Evolutionary conservation across 108 stramenopile genomes (phyloP).

Genomic region (Licmophora abbreviata): DNA sequence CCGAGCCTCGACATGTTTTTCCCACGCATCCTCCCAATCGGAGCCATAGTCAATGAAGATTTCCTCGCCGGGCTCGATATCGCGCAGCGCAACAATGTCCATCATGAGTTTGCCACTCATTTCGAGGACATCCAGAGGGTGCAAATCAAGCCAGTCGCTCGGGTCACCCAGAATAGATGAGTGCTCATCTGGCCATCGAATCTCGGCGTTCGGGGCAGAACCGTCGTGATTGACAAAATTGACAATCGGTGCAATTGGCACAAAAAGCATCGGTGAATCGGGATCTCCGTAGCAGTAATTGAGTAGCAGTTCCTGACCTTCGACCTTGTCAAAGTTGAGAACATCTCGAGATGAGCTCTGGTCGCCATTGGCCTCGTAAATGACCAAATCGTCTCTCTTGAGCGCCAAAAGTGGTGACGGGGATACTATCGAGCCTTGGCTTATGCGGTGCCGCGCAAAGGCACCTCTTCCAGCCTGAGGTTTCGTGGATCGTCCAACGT

Average conservation of each 20-base stretch:
- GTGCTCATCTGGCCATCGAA: constrained; percentile 26
- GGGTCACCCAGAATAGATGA: no score
- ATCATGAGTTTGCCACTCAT: constrained; percentile 13
- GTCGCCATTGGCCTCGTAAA: constrained; percentile 4
- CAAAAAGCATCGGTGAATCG: constrained; percentile 46
- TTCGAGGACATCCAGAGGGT: constrained; percentile 5
- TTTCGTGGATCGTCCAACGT: constrained; percentile 4
- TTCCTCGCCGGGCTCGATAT: constrained; percentile 62
- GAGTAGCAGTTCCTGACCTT: constrained; percentile 29
- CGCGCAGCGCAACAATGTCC: constrained; percentile 27
- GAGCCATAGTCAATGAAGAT: constrained; percentile 66
- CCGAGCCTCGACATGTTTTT: constrained; percentile 40
- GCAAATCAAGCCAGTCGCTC: neutral
- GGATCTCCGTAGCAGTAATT: constrained; percentile 68
- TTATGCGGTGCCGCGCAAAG: constrained; percentile 39
- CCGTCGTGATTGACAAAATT: constrained; percentile 70
- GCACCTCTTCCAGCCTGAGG: constrained; percentile 53
- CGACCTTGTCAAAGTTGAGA: neutral
- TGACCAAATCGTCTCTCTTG: neutral
- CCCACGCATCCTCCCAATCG: constrained; percentile 61
- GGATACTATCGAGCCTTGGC: constrained; percentile 40
- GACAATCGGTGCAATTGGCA: constrained; percentile 51
- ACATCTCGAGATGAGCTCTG: no score
- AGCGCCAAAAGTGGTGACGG: constrained; percentile 58
- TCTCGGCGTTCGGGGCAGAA: constrained; percentile 30